These are phyloP conservation scores for Fomes fomentarius DNA, from an alignment of 1,284 basidiomycete species.

Conservation along the genomic window DNA sequence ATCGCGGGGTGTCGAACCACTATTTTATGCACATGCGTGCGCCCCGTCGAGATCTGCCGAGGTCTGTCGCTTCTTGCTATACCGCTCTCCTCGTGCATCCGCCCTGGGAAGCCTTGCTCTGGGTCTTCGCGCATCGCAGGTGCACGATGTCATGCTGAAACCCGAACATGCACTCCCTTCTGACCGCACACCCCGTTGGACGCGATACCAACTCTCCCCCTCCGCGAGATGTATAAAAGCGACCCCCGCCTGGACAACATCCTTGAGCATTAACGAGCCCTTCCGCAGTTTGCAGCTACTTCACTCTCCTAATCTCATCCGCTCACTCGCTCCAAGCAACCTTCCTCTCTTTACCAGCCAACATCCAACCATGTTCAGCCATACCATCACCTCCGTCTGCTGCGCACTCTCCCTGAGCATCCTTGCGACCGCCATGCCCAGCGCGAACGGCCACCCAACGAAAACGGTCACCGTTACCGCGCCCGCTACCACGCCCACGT, in stretches of 20 bases:
- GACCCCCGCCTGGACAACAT: background rate
- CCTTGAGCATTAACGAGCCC: constrained; percentile 9
- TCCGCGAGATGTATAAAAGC: constrained; percentile 4
- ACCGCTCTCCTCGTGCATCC: too few relatives aligned
- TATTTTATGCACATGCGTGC: too few relatives aligned
- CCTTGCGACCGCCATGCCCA: constrained; percentile 34
- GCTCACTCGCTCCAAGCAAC: background rate
- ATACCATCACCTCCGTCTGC: constrained; percentile 21
- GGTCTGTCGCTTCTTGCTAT: too few relatives aligned
- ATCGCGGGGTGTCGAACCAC: too few relatives aligned
- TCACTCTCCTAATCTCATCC: background rate
- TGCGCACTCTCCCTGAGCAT: constrained; percentile 26
- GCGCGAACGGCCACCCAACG: constrained; percentile 10
- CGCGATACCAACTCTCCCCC: too few relatives aligned
- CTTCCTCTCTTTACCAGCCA: background rate
- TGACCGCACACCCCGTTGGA: too few relatives aligned
- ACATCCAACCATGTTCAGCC: constrained; percentile 23
- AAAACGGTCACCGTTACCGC: constrained; percentile 23
- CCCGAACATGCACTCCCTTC: too few relatives aligned
- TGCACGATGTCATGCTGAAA: too few relatives aligned
- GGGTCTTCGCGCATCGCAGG: too few relatives aligned
- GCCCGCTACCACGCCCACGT: constrained; percentile 16
- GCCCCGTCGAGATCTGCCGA: too few relatives aligned
- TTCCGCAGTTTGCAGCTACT: constrained; percentile 21
- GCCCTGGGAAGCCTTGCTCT: too few relatives aligned